These are phyloP conservation scores for Mycena haematopus DNA, from an alignment of 768 basidiomycete species.

Conservation along the genomic window DNA sequence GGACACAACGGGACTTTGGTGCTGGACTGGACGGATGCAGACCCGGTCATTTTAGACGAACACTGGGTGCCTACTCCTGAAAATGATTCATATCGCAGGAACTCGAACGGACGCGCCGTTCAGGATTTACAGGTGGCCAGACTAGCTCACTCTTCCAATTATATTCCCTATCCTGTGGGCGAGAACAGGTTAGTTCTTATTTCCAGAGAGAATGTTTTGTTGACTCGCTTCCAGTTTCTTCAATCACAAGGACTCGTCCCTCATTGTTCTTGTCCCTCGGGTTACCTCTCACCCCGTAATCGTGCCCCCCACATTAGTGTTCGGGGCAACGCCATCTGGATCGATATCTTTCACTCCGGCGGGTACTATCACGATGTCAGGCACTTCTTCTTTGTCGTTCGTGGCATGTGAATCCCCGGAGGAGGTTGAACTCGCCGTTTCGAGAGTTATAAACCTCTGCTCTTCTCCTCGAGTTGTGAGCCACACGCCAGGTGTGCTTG, in stretches of 20 bases:
- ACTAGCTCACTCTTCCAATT: constrained; percentile 33
- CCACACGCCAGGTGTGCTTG: constrained; percentile 1
- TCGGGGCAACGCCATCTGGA: constrained; percentile 38
- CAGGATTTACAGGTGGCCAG: constrained; percentile 31
- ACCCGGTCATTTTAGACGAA: constrained; percentile 31
- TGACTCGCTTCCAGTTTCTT: constrained; percentile 22
- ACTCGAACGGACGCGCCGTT: constrained; percentile 7
- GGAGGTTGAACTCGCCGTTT: constrained; percentile 26
- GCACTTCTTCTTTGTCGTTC: constrained; percentile 38
- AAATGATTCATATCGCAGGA: constrained; percentile 9
- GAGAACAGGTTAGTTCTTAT: constrained; percentile 32
- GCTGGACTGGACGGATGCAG: constrained; percentile 36
- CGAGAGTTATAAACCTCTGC: constrained; percentile 26
- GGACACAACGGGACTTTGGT: constrained; percentile 50
- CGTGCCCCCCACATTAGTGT: constrained; percentile 36
- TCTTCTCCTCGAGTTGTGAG: constrained; percentile 21
- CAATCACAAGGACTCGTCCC: constrained; percentile 32
- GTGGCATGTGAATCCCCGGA: constrained; percentile 30
- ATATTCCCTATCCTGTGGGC: constrained; percentile 32
- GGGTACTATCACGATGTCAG: constrained; percentile 37
- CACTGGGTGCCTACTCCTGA: constrained; percentile 32
- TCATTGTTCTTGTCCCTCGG: constrained; percentile 43
- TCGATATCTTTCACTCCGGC: constrained; percentile 35
- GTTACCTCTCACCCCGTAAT: constrained; percentile 24
- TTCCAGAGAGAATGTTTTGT: neutral